These are phyloP conservation scores for Hemileccinum rubropunctum DNA, from an alignment of 768 basidiomycete species.

Conservation along the genomic window DNA sequence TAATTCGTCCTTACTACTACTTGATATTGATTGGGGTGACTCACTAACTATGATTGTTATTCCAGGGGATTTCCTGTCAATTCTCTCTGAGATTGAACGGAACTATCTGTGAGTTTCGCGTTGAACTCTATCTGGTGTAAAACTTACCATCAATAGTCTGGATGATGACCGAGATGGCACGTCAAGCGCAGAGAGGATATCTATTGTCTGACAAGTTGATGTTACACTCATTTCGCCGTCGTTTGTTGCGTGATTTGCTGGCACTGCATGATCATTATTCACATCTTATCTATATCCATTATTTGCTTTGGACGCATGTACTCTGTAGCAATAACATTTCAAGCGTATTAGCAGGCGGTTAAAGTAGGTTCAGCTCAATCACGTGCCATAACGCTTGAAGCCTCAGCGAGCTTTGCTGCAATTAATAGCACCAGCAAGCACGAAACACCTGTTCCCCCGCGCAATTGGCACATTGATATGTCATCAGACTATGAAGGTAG, in stretches of 20 bases:
- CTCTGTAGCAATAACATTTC: background rate
- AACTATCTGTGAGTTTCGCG: slow-evolving; percentile 69
- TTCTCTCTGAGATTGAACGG: slow-evolving; percentile 87
- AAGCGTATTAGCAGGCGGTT: too few relatives aligned
- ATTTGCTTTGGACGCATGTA: background rate
- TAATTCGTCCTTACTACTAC: slow-evolving; percentile 34
- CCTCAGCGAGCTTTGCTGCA: background rate
- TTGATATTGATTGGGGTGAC: background rate
- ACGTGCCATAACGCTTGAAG: slow-evolving; percentile 13
- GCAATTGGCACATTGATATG: slow-evolving; percentile 9
- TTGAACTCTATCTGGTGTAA: background rate
- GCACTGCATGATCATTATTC: background rate
- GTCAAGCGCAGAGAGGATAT: slow-evolving; percentile 56
- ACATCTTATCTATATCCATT: slow-evolving; percentile 5
- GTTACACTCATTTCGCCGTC: background rate
- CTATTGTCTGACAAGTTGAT: slow-evolving; percentile 14
- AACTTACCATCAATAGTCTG: slow-evolving; percentile 41
- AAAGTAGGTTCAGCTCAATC: slow-evolving; percentile 1
- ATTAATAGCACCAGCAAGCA: background rate
- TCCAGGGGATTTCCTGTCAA: slow-evolving; percentile 88
- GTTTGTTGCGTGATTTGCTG: background rate
- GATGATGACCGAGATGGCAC: slow-evolving; percentile 40
- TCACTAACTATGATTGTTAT: background rate
- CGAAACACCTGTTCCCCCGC: background rate
- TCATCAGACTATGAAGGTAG: slow-evolving; percentile 25